Evolutionary conservation across 495 filamentous ascomycete species (phyloP).

Genomic region (Glonium stellatum): DNA sequence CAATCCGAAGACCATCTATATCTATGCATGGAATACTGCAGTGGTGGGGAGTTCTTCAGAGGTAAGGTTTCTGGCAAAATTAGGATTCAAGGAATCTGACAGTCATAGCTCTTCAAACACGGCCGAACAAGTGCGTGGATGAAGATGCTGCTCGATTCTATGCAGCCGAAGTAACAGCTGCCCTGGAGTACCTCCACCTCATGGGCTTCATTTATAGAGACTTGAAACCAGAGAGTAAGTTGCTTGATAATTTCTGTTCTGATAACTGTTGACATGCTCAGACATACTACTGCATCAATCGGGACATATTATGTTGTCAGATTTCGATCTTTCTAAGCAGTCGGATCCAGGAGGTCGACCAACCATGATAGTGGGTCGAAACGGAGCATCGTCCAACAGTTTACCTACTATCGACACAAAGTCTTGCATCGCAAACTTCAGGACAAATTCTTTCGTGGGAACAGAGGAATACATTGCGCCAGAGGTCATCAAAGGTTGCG

Average conservation of each 20-base stretch:
- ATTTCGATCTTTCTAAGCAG: conserved; percentile 97
- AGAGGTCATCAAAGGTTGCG: conserved; percentile 97
- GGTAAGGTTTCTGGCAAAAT: conserved; percentile 37
- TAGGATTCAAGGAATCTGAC: conserved; percentile 4
- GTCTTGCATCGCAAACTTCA: conserved; percentile 96
- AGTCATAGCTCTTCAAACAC: conserved; percentile 73
- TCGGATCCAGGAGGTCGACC: conserved; percentile 93
- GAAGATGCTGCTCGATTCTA: conserved; percentile 98
- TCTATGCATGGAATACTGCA: conserved; percentile 99
- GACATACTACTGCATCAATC: conserved; percentile 97
- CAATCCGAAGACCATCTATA: conserved; percentile 98
- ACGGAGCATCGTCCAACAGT: conserved; percentile 70
- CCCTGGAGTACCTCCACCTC: conserved; percentile 91
- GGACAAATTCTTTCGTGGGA: conserved; percentile 96
- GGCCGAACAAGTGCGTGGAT: conserved; percentile 91
- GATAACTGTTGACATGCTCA: conserved; percentile 36
- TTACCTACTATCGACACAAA: conserved; percentile 96
- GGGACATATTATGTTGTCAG: conserved; percentile 98
- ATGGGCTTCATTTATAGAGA: conserved; percentile 99
- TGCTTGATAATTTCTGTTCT: neutral
- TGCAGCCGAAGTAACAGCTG: conserved; percentile 95
- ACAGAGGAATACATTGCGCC: conserved; percentile 99
- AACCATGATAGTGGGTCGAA: conserved; percentile 90
- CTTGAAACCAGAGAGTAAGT: conserved; percentile 92
- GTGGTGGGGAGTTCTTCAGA: conserved; percentile 95